A percentile compares a stretch with the other conserved stretches of the same genome.
Evolutionary conservation across 2,329 filamentous ascomycete genomes (phyloP).

Genomic region (Pseudogymnoascus destructans): DNA sequence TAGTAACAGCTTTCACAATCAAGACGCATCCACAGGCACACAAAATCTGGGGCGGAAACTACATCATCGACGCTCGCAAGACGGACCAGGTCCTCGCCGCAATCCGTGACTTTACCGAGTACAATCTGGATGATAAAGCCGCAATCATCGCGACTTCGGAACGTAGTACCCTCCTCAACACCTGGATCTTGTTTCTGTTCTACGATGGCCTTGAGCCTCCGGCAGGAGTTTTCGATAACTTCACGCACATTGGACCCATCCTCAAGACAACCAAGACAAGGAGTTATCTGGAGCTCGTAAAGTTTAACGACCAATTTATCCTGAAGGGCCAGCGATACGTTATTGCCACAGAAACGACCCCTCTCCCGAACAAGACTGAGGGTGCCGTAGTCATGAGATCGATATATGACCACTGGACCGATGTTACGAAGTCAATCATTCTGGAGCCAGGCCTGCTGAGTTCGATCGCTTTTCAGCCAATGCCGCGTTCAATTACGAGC

Average conservation of each 20-base stretch:
- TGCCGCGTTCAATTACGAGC: conserved; percentile 20
- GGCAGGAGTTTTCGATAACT: conserved; percentile 30
- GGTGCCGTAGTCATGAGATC: conserved; percentile 8
- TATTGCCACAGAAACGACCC: conserved; percentile 10
- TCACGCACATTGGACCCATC: conserved; percentile 31
- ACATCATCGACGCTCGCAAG: conserved; percentile 23
- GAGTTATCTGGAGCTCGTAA: conserved; percentile 9
- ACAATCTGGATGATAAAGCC: conserved; percentile 46
- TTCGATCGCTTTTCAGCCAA: conserved; percentile 25
- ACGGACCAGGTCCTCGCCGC: conserved; percentile 31
- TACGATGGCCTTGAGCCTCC: conserved; percentile 45
- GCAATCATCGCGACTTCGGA: conserved; percentile 45
- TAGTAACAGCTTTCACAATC: conserved; percentile 24
- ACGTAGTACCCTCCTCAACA: conserved; percentile 33
- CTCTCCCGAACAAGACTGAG: conserved; percentile 8
- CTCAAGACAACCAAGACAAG: conserved; percentile 8
- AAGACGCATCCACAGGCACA: conserved; percentile 21
- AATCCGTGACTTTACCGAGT: conserved; percentile 41
- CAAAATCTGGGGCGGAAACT: conserved; percentile 27
- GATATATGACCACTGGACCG: conserved; percentile 5
- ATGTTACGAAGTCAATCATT: conserved; percentile 17
- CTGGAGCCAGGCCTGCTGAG: conserved; percentile 15
- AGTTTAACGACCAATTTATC: conserved; percentile 3
- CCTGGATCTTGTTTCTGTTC: conserved; percentile 49
- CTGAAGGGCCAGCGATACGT: conserved; percentile 9